A percentile compares a stretch with the other conserved stretches of the same genome.
Conservation (phyloP, 345 rosid species). For the Melastoma malabathricum region DNA sequence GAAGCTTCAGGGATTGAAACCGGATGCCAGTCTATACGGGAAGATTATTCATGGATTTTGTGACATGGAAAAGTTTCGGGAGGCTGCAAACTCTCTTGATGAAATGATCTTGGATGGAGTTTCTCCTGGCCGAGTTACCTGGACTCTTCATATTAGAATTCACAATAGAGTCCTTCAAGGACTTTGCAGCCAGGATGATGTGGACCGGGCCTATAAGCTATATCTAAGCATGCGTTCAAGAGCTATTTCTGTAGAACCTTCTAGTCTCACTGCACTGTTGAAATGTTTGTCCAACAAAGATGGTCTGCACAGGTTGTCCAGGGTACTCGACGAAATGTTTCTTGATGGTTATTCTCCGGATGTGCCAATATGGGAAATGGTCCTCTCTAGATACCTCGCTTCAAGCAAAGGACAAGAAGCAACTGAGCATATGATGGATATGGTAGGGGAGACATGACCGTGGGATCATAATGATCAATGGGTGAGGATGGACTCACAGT, state of each 20-base stretch:
- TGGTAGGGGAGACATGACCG: background rate
- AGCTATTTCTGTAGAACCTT: constrained; percentile 47
- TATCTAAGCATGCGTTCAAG: constrained; percentile 54
- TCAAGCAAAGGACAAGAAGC: constrained; percentile 2
- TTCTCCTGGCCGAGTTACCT: constrained; percentile 55
- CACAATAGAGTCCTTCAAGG: constrained; percentile 51
- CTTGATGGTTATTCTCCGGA: constrained; percentile 53
- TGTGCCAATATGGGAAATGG: constrained; percentile 36
- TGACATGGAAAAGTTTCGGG: constrained; percentile 34
- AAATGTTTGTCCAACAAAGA: constrained; percentile 45
- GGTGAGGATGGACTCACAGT: too few relatives aligned
- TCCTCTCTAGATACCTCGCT: constrained; percentile 36
- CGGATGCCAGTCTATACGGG: constrained; percentile 71
- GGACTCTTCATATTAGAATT: constrained; percentile 59
- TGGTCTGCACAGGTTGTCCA: constrained; percentile 46
- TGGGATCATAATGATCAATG: too few relatives aligned
- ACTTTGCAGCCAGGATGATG: constrained; percentile 29
- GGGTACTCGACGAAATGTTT: constrained; percentile 53
- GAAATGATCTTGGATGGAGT: constrained; percentile 63
- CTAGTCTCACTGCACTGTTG: constrained; percentile 28
- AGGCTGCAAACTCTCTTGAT: constrained; percentile 79
- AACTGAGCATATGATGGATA: constrained; percentile 1
- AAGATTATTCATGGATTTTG: constrained; percentile 57
- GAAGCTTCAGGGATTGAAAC: constrained; percentile 87
- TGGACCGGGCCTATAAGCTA: constrained; percentile 38